These are phyloP conservation scores for Betula pendula DNA, from an alignment of 306 rosid species.

Conservation along the genomic window DNA sequence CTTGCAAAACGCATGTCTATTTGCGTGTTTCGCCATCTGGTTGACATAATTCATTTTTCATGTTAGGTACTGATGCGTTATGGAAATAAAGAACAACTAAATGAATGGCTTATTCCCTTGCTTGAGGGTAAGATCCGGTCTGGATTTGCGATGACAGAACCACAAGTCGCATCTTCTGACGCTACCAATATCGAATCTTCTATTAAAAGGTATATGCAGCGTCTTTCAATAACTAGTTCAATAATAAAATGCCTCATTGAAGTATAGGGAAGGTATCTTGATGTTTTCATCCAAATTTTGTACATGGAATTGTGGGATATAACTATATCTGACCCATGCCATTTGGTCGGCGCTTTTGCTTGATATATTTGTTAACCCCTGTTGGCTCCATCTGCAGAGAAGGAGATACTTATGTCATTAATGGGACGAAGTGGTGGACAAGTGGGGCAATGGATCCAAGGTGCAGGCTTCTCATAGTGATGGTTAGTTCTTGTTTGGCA, in stretches of 20 bases:
- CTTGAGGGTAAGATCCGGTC: slow-evolving; percentile 93
- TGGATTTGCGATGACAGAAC: slow-evolving; percentile 97
- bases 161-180: slow-evolving; percentile 90
- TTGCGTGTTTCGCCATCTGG: not conserved
- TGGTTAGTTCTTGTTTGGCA: slow-evolving; percentile 62
- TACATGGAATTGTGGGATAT: not conserved
- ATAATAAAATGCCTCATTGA: not conserved
- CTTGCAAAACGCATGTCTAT: not conserved
- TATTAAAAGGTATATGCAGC: slow-evolving; percentile 60
- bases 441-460: slow-evolving; percentile 99
- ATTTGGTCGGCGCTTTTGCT: not conserved
- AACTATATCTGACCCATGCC: not conserved
- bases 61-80: slow-evolving; percentile 84
- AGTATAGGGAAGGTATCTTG: not conserved
- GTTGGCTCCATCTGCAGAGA: slow-evolving; percentile 42
- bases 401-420: slow-evolving; percentile 81
- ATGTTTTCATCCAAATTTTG: not conserved
- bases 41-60: slow-evolving; percentile 22
- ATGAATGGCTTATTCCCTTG: slow-evolving; percentile 88
- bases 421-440: slow-evolving; percentile 97
- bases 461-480: slow-evolving; percentile 81
- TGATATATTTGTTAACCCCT: not conserved
- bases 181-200: slow-evolving; percentile 92
- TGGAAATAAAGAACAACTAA: slow-evolving; percentile 77
- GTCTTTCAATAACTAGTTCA: not conserved